Conservation (phyloP, 441 rosid genomes). For the Macaranga tanarius region DNA sequence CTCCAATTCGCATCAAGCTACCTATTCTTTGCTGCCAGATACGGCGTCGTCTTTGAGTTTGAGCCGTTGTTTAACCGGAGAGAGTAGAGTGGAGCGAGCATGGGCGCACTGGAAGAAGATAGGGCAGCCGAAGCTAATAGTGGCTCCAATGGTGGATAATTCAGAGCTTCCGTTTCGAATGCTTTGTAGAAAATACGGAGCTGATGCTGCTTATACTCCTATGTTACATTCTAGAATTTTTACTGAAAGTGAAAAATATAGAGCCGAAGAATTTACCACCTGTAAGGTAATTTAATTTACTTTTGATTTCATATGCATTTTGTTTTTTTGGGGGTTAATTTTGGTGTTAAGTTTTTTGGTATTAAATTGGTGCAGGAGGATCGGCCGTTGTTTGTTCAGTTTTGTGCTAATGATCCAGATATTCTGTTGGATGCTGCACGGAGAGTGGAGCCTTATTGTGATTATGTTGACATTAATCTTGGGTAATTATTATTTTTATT, state of each 20-base stretch:
- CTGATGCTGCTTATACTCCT: conserved; percentile 85
- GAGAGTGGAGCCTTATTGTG: conserved; percentile 74
- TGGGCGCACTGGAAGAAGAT: conserved; percentile 83
- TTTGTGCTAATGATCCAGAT: conserved; percentile 93
- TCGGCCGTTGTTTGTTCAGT: conserved; percentile 92
- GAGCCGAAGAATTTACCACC: conserved; percentile 74
- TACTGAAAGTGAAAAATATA: conserved; percentile 69
- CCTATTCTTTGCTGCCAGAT: conserved; percentile 12
- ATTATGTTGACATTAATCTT: conserved; percentile 86
- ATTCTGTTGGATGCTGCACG: conserved; percentile 70
- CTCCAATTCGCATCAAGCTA: conserved; percentile 24
- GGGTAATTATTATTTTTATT: conserved; percentile 45
- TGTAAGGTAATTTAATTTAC: conserved; percentile 48
- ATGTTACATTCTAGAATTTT: conserved; percentile 87
- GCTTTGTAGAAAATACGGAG: conserved; percentile 92
- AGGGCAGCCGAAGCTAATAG: conserved; percentile 73
- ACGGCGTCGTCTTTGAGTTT: conserved; percentile 6
- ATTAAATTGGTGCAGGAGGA: conserved; percentile 61
- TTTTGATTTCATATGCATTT: neutral
- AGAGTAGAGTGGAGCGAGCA: conserved; percentile 54
- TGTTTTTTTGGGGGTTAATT: neutral
- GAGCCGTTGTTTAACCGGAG: conserved; percentile 31
- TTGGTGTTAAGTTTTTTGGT: too few relatives aligned
- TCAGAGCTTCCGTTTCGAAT: conserved; percentile 91
- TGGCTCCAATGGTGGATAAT: conserved; percentile 95